Evolutionary conservation across 257 asterid genomes (phyloP).

Genomic region (Solanum okadae): DNA sequence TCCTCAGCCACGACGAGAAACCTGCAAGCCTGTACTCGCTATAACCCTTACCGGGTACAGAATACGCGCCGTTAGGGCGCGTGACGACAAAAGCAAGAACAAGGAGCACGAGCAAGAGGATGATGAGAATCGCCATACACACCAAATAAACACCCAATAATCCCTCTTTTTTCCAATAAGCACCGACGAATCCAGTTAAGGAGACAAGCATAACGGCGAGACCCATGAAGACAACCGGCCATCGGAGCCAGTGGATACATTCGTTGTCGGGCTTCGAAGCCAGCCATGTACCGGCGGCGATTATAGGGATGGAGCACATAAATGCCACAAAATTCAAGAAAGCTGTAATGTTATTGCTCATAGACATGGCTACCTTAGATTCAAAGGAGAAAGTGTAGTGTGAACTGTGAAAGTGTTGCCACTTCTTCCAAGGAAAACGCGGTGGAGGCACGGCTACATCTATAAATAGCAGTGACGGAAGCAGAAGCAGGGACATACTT

Average conservation of each 20-base stretch:
- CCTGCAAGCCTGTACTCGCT: constrained; percentile 63
- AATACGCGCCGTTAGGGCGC: constrained; percentile 60
- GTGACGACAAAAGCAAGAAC: constrained; percentile 80
- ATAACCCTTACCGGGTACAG: constrained; percentile 44
- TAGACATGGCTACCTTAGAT: constrained; percentile 35
- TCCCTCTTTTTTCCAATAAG: constrained; percentile 74
- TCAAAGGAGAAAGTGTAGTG: not conserved
- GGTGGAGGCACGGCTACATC: not conserved
- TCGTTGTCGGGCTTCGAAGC: constrained; percentile 90
- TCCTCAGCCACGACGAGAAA: constrained; percentile 66
- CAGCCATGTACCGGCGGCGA: constrained; percentile 80
- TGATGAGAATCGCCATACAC: constrained; percentile 80
- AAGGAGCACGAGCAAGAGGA: constrained; percentile 47
- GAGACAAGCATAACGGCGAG: constrained; percentile 53
- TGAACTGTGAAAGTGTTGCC: not conserved
- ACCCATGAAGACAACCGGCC: constrained; percentile 85
- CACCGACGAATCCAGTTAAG: constrained; percentile 73
- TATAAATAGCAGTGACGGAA: not conserved
- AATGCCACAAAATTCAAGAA: constrained; percentile 72
- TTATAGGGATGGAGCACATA: constrained; percentile 88
- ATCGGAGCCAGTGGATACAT: constrained; percentile 94
- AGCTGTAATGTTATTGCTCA: constrained; percentile 88
- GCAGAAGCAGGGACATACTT: not conserved
- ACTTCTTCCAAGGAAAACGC: not conserved
- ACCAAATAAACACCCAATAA: constrained; percentile 71